Evolutionary conservation across 768 basidiomycete genomes (phyloP), one percentile per base, ranked within the genome.

Genomic region (Sarcomyxa edulis): DNA sequence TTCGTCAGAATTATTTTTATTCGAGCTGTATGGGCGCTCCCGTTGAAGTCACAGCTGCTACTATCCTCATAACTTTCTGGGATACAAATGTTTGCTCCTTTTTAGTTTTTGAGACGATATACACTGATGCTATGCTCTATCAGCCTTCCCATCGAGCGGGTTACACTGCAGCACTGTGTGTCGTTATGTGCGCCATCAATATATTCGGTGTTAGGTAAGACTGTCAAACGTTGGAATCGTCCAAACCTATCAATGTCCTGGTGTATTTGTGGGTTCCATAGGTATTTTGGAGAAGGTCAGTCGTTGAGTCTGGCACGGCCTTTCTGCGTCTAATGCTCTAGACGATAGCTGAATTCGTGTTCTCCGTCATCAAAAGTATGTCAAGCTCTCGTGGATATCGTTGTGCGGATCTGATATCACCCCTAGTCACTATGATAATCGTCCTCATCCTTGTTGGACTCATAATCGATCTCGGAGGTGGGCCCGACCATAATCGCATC

Each of bases 401-500:
- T 27, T 35, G 5, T 25, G 5, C n/a, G 26, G 9, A 19, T 15
- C 4, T 5, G 32, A 11, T 21, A 7, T 30, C 12, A 22, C 25
- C n/a, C 20, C 18, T 35, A 81, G 78, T 82, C 24, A 47, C 58
- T n/a, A 54, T 82, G 37, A 83, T 84, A 32, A 71, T 71, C 29
- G 69, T 73, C n/a, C 60, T 84, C 23, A 68, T 84, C 35, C 37
- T 81, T 28, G 59, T 66, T 40, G 81, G 81, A 22, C 71, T 92
- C 43, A 61, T 87, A 42, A 70, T 91, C 43, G 82, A 86, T 47
- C 72, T 85, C 14, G 90, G 90, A 28, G 89, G 86, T 40, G 86
- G 81, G 1, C 86, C 88, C 3, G 48, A 71, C 39, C 68, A 74
- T 46, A 71, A 81, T 14, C 72, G 79, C 11, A 69, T 81, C 41